These are phyloP conservation scores for Phytopythium sindhum DNA, from an alignment of 352 stramenopile genomes.

Conservation along the genomic window DNA sequence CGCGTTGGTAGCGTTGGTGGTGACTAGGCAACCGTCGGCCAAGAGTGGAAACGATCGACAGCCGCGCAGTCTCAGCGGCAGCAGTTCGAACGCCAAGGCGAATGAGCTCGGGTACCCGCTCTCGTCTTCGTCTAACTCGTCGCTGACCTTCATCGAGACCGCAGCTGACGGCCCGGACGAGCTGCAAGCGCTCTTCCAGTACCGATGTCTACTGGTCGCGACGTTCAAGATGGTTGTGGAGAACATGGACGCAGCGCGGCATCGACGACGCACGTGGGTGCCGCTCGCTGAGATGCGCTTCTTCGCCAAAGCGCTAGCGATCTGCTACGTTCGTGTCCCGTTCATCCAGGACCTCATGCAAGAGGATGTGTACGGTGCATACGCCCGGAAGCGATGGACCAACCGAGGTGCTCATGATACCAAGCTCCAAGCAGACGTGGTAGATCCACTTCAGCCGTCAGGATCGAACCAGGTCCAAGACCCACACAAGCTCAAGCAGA, in stretches of 20 bases:
- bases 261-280: slow-evolving; percentile 46
- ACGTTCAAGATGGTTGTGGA: slow-evolving; percentile 73
- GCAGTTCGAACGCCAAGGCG: slow-evolving; percentile 9
- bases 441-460: too few relatives aligned
- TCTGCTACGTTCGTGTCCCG: slow-evolving; percentile 68
- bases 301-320: slow-evolving; percentile 60
- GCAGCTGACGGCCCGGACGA: slow-evolving; percentile 33
- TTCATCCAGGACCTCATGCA: slow-evolving; percentile 49
- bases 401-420: slow-evolving; percentile 27
- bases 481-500: slow-evolving; percentile 9
- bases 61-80: not conserved
- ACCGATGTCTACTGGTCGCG: slow-evolving; percentile 66
- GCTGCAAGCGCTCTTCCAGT: slow-evolving; percentile 56
- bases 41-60: slow-evolving; percentile 6
- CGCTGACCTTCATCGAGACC: slow-evolving; percentile 5
- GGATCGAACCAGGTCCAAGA: not conserved
- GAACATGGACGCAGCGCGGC: slow-evolving; percentile 44
- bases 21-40: not conserved
- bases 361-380: slow-evolving; percentile 50
- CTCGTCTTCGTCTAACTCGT: not conserved
- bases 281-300: slow-evolving; percentile 57
- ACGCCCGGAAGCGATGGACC: slow-evolving; percentile 48
- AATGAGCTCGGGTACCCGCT: slow-evolving; percentile 17
- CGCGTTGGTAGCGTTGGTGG: slow-evolving; percentile 19
- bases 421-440: slow-evolving; percentile 17